Evolutionary conservation across 441 rosid species (phyloP), one percentile per base, ranked within the genome.

Genomic region (Erysimum pusillum): DNA sequence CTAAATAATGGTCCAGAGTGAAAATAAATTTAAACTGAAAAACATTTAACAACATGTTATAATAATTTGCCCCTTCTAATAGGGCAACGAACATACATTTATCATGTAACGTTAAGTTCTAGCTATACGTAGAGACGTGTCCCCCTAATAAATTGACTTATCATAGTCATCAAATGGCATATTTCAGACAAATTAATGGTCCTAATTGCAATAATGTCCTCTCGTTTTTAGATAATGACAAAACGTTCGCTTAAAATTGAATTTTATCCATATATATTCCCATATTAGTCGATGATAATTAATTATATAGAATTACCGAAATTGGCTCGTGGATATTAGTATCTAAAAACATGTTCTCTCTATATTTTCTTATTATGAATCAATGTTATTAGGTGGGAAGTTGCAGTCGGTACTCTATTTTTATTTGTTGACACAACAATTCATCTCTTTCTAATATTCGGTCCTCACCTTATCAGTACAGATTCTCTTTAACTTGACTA

Each of bases 51-150:
- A 17, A 60, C 39, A 7, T 11, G 48, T 41, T 51, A 34, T 45
- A 76, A 31, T 54, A 34, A 57, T 31, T 65, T 78, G 69, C 74
- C 81, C 77, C 46, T 78, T 72, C 52, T 60, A 59, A 34, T 51
- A 66, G 73, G 81, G 81, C 69, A 78, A 78, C 54, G 76, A 77
- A 34, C 64, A 67, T 31, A 60, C 77, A 78, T 72, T 71, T 66
- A 42, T 66, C 48, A 59, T 53, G 52, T 78, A 72, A 65, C 76
- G 56, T 66, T 71, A 65, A 65, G 67, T 70, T 76, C 25, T 22
- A 22, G 25, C 14, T 32, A 2, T 35, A 22, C 34, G 44, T 14
- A 28, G 6, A 41, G 46, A 71, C 61, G 18, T 78, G 69, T 59
- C 65, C 13, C 56, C 52, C 69, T 63, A 48, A 60, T 52, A 78